phyloP scores from a whole-genome alignment of 106 monocot species.

The Dendrobium officinale region DNA sequence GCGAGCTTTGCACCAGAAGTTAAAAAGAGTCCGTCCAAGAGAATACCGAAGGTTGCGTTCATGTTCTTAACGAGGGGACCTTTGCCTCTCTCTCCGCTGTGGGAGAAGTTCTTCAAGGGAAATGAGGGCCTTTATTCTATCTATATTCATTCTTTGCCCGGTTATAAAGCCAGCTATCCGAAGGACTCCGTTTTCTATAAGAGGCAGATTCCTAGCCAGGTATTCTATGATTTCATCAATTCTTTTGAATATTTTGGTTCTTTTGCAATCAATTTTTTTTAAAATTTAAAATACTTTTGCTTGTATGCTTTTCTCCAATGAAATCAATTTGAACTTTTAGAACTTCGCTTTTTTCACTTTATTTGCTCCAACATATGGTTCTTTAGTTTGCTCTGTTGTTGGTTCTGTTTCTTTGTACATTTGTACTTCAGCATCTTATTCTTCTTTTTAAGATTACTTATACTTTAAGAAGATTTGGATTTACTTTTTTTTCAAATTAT shows the following conservation, averaged over 20 bases:
- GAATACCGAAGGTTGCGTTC: constrained; percentile 18
- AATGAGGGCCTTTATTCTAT: constrained; percentile 13
- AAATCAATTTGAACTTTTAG: background rate
- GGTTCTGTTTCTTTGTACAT: too few species aligned
- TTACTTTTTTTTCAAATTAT: background rate
- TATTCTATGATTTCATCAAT: background rate
- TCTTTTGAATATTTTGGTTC: background rate
- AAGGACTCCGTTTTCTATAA: constrained; percentile 17
- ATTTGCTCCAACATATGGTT: background rate
- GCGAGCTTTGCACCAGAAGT: constrained; percentile 11
- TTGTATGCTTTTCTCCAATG: background rate
- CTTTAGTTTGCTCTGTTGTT: too few species aligned
- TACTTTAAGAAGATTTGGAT: background rate
- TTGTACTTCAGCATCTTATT: background rate
- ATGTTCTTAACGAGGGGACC: constrained; percentile 26
- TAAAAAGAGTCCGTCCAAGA: constrained; percentile 12
- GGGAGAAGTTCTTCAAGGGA: constrained; percentile 22
- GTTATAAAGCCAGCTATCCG: constrained; percentile 8
- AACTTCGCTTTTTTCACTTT: background rate
- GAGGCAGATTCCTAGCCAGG: constrained; percentile 37
- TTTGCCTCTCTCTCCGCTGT: constrained; percentile 15
- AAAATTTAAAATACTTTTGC: background rate
- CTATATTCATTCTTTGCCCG: constrained; percentile 21
- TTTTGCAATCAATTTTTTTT: background rate
- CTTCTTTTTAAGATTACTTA: background rate